Evolutionary conservation across 345 rosid species (phyloP).

Genomic region (Cardiospermum halicacabum): DNA sequence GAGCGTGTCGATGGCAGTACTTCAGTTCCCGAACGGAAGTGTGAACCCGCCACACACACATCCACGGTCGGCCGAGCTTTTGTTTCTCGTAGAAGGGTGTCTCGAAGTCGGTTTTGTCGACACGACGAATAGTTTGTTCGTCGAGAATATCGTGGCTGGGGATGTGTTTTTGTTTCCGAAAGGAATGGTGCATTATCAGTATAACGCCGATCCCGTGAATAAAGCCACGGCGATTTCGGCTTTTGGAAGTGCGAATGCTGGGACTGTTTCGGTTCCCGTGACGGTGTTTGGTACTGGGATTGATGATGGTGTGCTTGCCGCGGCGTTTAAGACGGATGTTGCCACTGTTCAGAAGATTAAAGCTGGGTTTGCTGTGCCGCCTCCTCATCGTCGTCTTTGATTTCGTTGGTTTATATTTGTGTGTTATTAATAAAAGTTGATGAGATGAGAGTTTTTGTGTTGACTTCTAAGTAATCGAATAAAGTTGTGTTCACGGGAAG

Average conservation of each 20-base stretch:
- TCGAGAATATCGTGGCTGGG: neutral
- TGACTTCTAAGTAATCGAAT: too few species aligned
- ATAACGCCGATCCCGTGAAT: neutral
- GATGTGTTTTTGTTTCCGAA: conserved; percentile 7
- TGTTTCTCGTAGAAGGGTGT: neutral
- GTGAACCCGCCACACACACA: conserved; percentile 7
- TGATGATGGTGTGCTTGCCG: neutral
- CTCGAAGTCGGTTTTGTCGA: conserved; percentile 8
- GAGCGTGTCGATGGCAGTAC: neutral
- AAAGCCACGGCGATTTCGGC: neutral
- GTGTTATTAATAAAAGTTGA: too few species aligned
- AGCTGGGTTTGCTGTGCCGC: conserved; percentile 10
- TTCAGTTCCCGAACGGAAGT: neutral
- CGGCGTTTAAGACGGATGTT: neutral
- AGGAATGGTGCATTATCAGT: conserved; percentile 4
- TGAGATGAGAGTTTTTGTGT: too few species aligned
- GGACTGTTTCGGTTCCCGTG: neutral
- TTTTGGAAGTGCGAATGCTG: neutral
- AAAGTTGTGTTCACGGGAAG: too few species aligned
- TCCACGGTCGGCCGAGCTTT: neutral
- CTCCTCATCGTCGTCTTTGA: too few species aligned
- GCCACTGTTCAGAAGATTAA: neutral
- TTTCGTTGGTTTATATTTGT: too few species aligned
- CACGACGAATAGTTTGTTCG: conserved; percentile 1
- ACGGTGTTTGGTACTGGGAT: neutral